Percentiles rank a stretch among this genome's conserved stretches.
These are phyloP conservation scores for Vitis vinifera DNA, from an alignment of 164 flowering plant genomes.

Conservation along the genomic window DNA sequence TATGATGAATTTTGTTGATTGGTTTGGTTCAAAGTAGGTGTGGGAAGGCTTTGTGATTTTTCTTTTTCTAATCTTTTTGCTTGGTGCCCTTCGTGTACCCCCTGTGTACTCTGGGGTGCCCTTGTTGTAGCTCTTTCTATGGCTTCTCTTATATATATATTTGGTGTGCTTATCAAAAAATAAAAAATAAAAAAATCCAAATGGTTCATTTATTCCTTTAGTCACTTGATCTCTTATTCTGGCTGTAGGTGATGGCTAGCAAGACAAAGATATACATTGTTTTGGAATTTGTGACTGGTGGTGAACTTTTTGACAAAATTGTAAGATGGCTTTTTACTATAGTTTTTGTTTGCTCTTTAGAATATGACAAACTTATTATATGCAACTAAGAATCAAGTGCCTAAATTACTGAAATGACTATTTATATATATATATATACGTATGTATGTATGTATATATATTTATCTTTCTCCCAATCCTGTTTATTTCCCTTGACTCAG, in stretches of 20 bases:
- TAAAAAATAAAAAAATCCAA: background rate
- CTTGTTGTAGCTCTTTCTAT: too few relatives aligned
- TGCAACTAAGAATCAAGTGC: background rate
- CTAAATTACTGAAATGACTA: background rate
- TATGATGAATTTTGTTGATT: too few relatives aligned
- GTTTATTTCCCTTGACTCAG: slow-evolving; percentile 27
- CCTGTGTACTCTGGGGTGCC: too few relatives aligned
- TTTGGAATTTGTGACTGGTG: slow-evolving; percentile 87
- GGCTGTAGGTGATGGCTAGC: slow-evolving; percentile 89
- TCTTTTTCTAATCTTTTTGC: background rate
- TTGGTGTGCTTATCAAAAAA: too few relatives aligned
- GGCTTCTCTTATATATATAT: too few relatives aligned
- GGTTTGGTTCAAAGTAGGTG: too few relatives aligned
- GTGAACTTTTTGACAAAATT: slow-evolving; percentile 89
- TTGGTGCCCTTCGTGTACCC: too few relatives aligned
- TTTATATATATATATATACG: too few relatives aligned
- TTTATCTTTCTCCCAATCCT: slow-evolving; percentile 1
- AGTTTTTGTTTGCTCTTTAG: background rate
- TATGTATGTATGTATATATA: background rate
- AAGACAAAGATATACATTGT: slow-evolving; percentile 93
- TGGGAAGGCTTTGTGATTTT: background rate
- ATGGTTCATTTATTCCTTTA: background rate
- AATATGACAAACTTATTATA: background rate
- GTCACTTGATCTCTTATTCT: background rate
- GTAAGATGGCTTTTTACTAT: slow-evolving; percentile 42